phyloP scores from a whole-genome alignment of 1,139 yeast genomes.

The Taiozyma sp. region DNA sequence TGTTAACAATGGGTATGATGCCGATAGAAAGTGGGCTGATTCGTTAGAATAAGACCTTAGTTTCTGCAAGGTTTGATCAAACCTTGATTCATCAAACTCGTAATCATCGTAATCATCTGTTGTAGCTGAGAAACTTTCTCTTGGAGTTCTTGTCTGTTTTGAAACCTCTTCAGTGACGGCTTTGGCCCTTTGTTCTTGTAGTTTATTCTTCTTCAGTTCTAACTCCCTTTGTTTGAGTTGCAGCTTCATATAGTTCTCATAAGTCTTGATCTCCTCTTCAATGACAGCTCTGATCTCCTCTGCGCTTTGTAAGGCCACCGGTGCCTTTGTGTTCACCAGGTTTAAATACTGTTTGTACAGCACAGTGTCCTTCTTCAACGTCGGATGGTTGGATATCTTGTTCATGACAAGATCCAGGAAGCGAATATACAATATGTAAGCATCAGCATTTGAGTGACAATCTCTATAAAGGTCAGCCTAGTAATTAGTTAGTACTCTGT shows the following conservation, averaged over 20 bases:
- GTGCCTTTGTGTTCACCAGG: conserved; percentile 25
- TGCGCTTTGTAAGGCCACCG: conserved; percentile 32
- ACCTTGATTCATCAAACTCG: background rate
- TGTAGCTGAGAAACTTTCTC: background rate
- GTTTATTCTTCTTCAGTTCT: background rate
- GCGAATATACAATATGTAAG: conserved; percentile 44
- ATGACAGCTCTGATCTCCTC: conserved; percentile 33
- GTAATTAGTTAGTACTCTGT: background rate
- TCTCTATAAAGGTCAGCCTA: conserved; percentile 41
- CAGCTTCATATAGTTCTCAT: conserved; percentile 4
- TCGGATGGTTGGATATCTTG: conserved; percentile 40
- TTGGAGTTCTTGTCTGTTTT: background rate
- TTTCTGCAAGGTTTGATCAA: background rate
- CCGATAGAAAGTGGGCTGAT: background rate
- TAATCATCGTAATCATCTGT: background rate
- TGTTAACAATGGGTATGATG: conserved; percentile 14
- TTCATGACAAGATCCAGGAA: conserved; percentile 46
- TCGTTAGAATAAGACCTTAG: background rate
- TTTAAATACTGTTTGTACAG: conserved; percentile 13
- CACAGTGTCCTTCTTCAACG: conserved; percentile 26
- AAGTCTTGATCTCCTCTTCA: conserved; percentile 28
- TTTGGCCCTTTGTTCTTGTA: background rate
- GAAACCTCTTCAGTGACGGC: background rate
- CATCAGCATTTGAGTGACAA: conserved; percentile 37
- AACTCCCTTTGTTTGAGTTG: conserved; percentile 7